phyloP scores from a whole-genome alignment of 306 rosid species.

The Vicia sativa region DNA sequence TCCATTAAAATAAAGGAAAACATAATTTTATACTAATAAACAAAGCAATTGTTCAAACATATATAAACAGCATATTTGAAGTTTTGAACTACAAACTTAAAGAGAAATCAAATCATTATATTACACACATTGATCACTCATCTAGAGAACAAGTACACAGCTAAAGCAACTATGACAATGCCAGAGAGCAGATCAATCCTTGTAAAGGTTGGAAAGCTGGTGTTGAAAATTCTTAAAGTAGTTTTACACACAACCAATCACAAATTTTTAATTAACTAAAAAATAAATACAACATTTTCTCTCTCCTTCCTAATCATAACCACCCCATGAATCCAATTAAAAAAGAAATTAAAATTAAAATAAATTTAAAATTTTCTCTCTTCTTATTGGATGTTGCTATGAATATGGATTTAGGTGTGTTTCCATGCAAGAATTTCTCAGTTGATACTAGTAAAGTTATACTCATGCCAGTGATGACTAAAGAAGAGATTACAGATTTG shows the following conservation, averaged over 20 bases:
- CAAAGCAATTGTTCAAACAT: conserved; percentile 12
- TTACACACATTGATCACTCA: not conserved
- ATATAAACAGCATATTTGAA: not conserved
- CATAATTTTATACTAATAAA: not conserved
- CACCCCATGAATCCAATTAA: too few species aligned
- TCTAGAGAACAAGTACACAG: not conserved
- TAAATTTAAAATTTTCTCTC: too few species aligned
- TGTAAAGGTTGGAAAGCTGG: conserved; percentile 8
- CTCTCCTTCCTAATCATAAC: too few species aligned
- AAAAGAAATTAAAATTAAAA: too few species aligned
- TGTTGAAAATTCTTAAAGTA: too few species aligned
- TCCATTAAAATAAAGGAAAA: conserved; percentile 33
- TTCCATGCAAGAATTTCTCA: too few species aligned
- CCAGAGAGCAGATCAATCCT: not conserved
- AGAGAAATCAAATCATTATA: conserved; percentile 9
- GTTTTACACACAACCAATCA: too few species aligned
- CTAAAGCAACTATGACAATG: conserved; percentile 10
- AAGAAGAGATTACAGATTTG: conserved; percentile 1
- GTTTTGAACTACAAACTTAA: not conserved
- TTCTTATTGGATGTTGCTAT: too few species aligned
- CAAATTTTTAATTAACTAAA: too few species aligned
- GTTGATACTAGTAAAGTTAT: conserved; percentile 1
- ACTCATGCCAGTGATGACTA: not conserved
- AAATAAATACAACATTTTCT: too few species aligned
- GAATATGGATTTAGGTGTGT: too few species aligned